These are phyloP conservation scores for Dissophora globulifera DNA, from an alignment of 192 early-diverging fungal species.

Conservation along the genomic window DNA sequence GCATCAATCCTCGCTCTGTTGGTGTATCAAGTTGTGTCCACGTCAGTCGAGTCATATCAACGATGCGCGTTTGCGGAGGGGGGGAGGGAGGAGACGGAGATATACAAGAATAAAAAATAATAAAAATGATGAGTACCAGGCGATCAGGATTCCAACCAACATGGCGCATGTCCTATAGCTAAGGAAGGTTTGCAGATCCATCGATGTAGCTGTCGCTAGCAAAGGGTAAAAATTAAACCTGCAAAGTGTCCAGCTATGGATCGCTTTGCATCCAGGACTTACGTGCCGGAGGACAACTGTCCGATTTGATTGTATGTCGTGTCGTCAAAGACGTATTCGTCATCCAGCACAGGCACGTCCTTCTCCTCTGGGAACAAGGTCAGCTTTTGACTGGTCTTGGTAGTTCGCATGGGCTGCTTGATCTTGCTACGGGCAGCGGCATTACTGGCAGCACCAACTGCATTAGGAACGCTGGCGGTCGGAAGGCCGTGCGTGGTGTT, in stretches of 20 bases:
- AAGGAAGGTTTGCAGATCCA: too few relatives aligned
- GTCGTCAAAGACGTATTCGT: conserved; percentile 58
- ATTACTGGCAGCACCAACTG: conserved; percentile 5
- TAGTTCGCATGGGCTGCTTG: conserved; percentile 84
- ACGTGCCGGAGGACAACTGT: conserved; percentile 61
- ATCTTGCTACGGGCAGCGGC: conserved; percentile 50
- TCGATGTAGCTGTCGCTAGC: too few relatives aligned
- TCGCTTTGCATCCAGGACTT: conserved; percentile 7
- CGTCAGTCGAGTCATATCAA: neutral
- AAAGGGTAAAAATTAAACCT: too few relatives aligned
- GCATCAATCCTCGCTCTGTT: conserved; percentile 68
- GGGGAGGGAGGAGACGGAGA: too few relatives aligned
- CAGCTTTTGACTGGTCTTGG: conserved; percentile 94
- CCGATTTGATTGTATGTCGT: conserved; percentile 80
- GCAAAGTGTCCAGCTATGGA: too few relatives aligned
- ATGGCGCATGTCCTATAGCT: too few relatives aligned
- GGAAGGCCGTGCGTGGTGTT: conserved; percentile 25
- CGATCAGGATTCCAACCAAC: conserved; percentile 56
- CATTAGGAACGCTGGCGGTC: conserved; percentile 7
- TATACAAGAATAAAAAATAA: too few relatives aligned
- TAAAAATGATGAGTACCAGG: neutral
- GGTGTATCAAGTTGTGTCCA: neutral
- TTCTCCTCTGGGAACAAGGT: conserved; percentile 88
- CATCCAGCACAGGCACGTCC: conserved; percentile 53
- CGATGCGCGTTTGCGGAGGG: neutral